A percentile compares a stretch with the other conserved stretches of the same genome.
phyloP scores from a whole-genome alignment of 495 filamentous ascomycete genomes.

The Aspergillus asperescens region DNA sequence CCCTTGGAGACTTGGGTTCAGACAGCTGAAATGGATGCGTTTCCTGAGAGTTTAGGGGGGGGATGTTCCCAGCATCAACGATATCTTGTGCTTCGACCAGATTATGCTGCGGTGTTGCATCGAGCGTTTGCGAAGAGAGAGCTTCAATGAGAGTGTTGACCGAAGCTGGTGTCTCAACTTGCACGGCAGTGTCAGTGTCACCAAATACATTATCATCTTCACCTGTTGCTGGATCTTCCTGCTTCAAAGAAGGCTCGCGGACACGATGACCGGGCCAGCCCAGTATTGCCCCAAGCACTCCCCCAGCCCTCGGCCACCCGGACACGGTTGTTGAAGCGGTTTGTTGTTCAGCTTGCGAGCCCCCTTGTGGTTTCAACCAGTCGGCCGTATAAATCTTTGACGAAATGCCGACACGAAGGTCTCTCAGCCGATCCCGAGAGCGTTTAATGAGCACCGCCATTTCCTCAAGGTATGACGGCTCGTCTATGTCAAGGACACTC shows the following conservation, averaged over 20 bases:
- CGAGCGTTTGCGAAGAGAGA: neutral
- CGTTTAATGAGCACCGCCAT: conserved; percentile 75
- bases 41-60: neutral
- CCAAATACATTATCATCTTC: neutral
- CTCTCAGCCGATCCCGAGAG: conserved; percentile 61
- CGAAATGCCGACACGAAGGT: conserved; percentile 77
- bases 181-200: neutral
- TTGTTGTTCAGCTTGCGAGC: conserved; percentile 18
- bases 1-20: conserved; percentile 7
- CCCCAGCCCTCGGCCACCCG: conserved; percentile 51
- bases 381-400: conserved; percentile 48
- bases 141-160: neutral
- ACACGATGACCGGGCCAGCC: conserved; percentile 7
- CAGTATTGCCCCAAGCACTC: conserved; percentile 41
- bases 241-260: neutral
- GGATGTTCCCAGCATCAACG: neutral
- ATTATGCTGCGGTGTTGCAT: neutral
- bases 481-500: conserved; percentile 84
- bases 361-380: conserved; percentile 54
- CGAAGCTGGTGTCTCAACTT: neutral
- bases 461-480: conserved; percentile 82
- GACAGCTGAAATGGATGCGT: neutral
- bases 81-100: neutral
- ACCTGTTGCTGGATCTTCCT: neutral
- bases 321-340: conserved; percentile 17